phyloP scores from a whole-genome alignment of 495 filamentous ascomycete genomes.

The Niebla homalea region DNA sequence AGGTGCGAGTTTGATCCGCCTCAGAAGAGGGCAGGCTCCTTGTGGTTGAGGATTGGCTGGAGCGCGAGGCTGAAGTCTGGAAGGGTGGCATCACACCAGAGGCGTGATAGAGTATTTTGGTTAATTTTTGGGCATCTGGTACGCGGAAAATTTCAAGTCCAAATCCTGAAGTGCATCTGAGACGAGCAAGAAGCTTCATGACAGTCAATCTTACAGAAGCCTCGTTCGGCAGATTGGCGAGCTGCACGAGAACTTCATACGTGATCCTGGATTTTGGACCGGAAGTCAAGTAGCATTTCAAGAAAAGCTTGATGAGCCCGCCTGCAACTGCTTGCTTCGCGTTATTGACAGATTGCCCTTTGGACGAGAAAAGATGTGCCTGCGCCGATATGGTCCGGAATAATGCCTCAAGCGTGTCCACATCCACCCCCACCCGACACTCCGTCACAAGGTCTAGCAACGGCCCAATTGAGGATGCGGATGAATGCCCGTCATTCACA shows the following conservation, averaged over 20 bases:
- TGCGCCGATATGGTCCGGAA: neutral
- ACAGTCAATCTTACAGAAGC: constrained; percentile 63
- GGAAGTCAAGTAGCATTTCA: constrained; percentile 48
- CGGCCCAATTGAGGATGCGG: neutral
- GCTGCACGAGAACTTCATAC: constrained; percentile 51
- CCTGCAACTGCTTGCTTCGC: constrained; percentile 29
- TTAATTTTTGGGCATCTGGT: constrained; percentile 56
- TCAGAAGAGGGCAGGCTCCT: constrained; percentile 3
- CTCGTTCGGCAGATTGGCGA: constrained; percentile 39
- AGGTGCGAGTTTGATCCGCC: constrained; percentile 15
- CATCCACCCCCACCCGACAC: constrained; percentile 1
- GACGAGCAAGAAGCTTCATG: constrained; percentile 71
- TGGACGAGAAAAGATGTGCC: neutral
- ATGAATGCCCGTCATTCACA: no score
- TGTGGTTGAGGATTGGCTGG: constrained; percentile 6
- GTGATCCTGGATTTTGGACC: constrained; percentile 47
- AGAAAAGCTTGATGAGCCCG: constrained; percentile 46
- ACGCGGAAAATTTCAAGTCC: constrained; percentile 52
- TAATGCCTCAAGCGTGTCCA: constrained; percentile 2
- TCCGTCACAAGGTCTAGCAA: constrained; percentile 1
- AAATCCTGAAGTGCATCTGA: constrained; percentile 67
- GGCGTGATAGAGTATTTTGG: constrained; percentile 57
- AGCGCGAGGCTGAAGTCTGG: neutral
- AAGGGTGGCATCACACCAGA: constrained; percentile 25
- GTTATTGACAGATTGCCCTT: neutral